Evolutionary conservation across 129 eudicot genomes (phyloP), one percentile per base, ranked within the genome.

Genomic region (Centrapalus pauciflorus): DNA sequence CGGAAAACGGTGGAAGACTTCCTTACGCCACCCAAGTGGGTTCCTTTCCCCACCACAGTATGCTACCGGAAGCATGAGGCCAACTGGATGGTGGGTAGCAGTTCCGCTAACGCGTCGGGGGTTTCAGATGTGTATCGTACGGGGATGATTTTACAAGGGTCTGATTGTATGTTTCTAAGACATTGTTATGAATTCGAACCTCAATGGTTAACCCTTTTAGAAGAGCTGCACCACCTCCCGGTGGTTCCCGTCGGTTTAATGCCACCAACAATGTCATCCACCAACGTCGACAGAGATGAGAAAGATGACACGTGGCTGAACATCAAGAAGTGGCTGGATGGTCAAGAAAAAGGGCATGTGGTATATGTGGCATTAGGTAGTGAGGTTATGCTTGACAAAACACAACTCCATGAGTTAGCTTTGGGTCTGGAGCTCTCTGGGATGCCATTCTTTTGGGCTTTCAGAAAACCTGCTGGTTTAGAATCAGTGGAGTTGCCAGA

Each of bases 281-380:
- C 69, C 10, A 50, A 75, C 14, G 38, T 24, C 5, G 66, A n/a
- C n/a, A n/a, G 25, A 41, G 38, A 33, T 7, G 62, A 14, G 32
- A 51, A 61, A 9, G 35, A 67, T 49, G 82, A 69, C 7, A 21
- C 70, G 0, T 85, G 87, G 87, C 11, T 27, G 41, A 25, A 56
- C 0, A 68, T 77, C 37, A 61, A 64, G 19, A 65, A 58, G 7
- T 86, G 86, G 84, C 76, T 79, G 4, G 55, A 73, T 34, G 66
- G 51, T 7, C 83, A 77, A 40, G 54, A 2, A 7, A 73, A 70
- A 8, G 77, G 67, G 11, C 77, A 46, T 0, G 77, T 80, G 20
- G 67, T 77, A 11, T 77, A 77, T 17, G 64, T 84, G 14, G 83
- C 86, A 29, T 73, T 84, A 14, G 86, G 86, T n/a, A 84, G 86